Conservation (phyloP, 768 basidiomycete species). For the Porpolomopsis calyptriformis region DNA sequence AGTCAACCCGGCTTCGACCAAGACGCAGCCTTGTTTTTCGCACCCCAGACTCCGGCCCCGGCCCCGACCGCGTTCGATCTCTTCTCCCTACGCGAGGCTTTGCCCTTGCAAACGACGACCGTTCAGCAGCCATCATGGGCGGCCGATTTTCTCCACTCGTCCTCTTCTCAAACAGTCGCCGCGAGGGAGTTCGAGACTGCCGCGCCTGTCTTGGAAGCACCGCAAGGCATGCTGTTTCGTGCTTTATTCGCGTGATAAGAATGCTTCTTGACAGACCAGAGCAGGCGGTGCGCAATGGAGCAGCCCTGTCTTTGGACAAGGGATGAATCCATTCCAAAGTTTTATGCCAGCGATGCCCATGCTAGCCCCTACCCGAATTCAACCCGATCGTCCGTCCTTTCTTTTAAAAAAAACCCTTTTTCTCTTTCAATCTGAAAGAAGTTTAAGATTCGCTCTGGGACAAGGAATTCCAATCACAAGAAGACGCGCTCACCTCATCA, state of each 20-base stretch:
- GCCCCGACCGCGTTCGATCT: slow-evolving; percentile 44
- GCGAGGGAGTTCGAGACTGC: no score
- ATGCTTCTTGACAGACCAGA: no score
- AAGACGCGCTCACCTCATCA: slow-evolving; percentile 23
- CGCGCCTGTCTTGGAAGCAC: no score
- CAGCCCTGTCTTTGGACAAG: slow-evolving; percentile 10
- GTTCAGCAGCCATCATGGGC: slow-evolving; percentile 9
- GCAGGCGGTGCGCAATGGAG: no score
- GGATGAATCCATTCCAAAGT: slow-evolving; percentile 1
- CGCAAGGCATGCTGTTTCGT: no score
- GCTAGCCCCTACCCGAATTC: slow-evolving; percentile 20
- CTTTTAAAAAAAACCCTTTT: neutral
- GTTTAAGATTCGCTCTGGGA: slow-evolving; percentile 46
- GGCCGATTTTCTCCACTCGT: slow-evolving; percentile 8
- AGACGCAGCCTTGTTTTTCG: slow-evolving; percentile 67
- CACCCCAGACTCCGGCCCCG: slow-evolving; percentile 27
- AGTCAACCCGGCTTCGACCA: slow-evolving; percentile 36
- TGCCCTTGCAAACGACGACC: slow-evolving; percentile 34
- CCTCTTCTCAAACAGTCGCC: slow-evolving; percentile 14
- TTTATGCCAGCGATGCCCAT: slow-evolving; percentile 10
- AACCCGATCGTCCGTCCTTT: slow-evolving; percentile 33
- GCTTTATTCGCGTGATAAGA: no score
- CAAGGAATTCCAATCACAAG: slow-evolving; percentile 51
- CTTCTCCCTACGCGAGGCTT: slow-evolving; percentile 37
- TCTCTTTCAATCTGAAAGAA: neutral